These are phyloP conservation scores for Staphylotrichum longicolle DNA, from an alignment of 495 filamentous ascomycete genomes.

Conservation along the genomic window DNA sequence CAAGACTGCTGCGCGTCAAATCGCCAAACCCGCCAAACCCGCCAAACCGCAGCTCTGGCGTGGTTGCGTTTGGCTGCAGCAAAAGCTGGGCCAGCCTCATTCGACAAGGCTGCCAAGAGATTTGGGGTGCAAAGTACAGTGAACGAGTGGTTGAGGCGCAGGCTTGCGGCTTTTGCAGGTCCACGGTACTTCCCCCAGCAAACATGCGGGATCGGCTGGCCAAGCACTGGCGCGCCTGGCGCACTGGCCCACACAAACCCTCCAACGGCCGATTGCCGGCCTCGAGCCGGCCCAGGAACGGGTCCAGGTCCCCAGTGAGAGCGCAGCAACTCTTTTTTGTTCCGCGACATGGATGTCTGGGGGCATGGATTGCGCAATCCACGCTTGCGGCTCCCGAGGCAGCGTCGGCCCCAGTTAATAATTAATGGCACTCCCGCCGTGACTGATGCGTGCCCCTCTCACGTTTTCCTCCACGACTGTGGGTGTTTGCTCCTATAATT, in stretches of 20 bases:
- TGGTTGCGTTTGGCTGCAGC: slow-evolving; percentile 15
- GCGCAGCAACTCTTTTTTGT: background rate
- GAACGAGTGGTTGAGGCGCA: background rate
- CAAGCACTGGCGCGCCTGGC: background rate
- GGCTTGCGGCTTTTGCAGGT: background rate
- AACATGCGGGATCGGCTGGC: slow-evolving; percentile 13
- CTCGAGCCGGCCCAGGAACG: background rate
- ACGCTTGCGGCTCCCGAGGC: slow-evolving; percentile 28
- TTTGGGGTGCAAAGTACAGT: background rate
- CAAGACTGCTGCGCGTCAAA: slow-evolving; percentile 28
- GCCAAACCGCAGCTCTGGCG: slow-evolving; percentile 13
- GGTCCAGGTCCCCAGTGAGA: too few species aligned
- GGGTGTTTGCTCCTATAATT: background rate
- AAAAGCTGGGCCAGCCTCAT: slow-evolving; percentile 18
- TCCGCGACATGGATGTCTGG: background rate
- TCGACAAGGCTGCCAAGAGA: slow-evolving; percentile 27
- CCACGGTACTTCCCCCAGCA: too few species aligned
- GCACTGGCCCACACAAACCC: slow-evolving; percentile 7
- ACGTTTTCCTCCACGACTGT: background rate
- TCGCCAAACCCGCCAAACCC: slow-evolving; percentile 17
- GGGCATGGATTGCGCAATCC: slow-evolving; percentile 35
- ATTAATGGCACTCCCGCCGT: background rate
- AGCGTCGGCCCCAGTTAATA: slow-evolving; percentile 8
- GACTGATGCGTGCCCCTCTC: background rate
- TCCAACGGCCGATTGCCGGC: slow-evolving; percentile 33